Evolutionary conservation across 169 alveolate species (phyloP), one percentile per base, ranked within the genome.

Genomic region (Cryptosporidium sp.): DNA sequence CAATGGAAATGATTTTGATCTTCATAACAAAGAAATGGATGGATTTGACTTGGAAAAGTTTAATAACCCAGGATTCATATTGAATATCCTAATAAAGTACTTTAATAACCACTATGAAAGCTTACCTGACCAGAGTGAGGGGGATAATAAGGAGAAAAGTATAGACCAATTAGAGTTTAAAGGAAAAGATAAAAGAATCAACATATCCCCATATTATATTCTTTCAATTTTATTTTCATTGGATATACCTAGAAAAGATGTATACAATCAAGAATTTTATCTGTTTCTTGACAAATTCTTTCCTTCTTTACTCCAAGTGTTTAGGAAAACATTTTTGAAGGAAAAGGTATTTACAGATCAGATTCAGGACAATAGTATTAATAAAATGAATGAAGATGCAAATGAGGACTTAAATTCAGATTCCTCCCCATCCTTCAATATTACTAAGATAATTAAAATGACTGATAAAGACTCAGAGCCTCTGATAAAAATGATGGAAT

Each of bases 201-300:
- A 59, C 1, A 35, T 73, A 18, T 14, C 58, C 6, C 86, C 86
- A 73, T 59, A 51, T 33, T 73, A 73, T 39, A 59, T 73, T 2
- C 48, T 73, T 33, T 73, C 86, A 58, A n/a, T 73, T 23, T 35
- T 73, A n/a, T 73, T 73, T 73, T 73, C 86, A 23, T 33, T 73
- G 14, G 33, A 73, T 37, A 18, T 73, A 33, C 68, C 59, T 0
- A 59, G 51, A 73, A 55, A 73, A 3, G 62, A 55, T 10, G 14
- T 73, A 12, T 73, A 55, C 9, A 73, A 73, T 37, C 29, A n/a
- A 35, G 68, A 73, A 10, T 59, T 52, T n/a, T n/a, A 55, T 31
- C 7, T 31, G 23, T 73, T 73, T 41, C 68, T 73, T 0, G 16
- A 18, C 3, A 33, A n/a, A 21, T 73, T 51, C 37, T 73, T 73